Percentiles rank a stretch among this genome's conserved stretches.
phyloP scores from a whole-genome alignment of 495 filamentous ascomycete species.

The Astrocystis sublimbata region DNA sequence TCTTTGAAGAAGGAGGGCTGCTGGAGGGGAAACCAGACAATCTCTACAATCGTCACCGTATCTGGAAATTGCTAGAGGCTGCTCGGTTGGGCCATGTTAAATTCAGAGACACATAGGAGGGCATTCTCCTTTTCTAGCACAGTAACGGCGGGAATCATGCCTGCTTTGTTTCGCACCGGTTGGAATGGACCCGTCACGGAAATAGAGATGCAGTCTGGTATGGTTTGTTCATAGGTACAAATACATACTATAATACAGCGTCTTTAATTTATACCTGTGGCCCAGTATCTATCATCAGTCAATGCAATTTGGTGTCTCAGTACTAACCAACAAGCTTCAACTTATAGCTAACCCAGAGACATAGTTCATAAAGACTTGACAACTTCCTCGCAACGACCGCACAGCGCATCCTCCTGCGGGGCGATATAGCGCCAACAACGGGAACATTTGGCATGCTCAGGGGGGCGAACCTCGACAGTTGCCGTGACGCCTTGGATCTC shows the following conservation, averaged over 20 bases:
- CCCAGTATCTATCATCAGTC: not conserved
- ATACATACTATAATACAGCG: not conserved
- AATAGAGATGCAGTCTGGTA: slow-evolving; percentile 11
- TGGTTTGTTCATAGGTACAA: slow-evolving; percentile 15
- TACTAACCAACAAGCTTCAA: not conserved
- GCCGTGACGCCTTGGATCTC: slow-evolving; percentile 50
- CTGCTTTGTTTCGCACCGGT: not conserved
- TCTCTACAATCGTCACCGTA: slow-evolving; percentile 27
- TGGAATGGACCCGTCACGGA: not conserved
- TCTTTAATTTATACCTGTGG: slow-evolving; percentile 19
- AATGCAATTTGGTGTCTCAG: not conserved
- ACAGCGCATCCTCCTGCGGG: slow-evolving; percentile 61
- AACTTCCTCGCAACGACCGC: slow-evolving; percentile 71
- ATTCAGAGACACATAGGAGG: too few species aligned
- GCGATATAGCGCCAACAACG: slow-evolving; percentile 85
- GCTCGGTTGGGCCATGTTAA: slow-evolving; percentile 16
- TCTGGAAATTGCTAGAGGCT: slow-evolving; percentile 22
- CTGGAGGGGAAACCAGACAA: not conserved
- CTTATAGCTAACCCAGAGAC: not conserved
- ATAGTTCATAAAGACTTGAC: slow-evolving; percentile 38
- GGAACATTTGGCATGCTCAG: slow-evolving; percentile 69
- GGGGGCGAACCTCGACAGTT: slow-evolving; percentile 64
- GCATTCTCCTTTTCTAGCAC: too few species aligned
- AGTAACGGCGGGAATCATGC: too few species aligned
- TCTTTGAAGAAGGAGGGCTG: not conserved